Conservation (phyloP, 176 grass and related monocot species). For the Oryza officinalis region DNA sequence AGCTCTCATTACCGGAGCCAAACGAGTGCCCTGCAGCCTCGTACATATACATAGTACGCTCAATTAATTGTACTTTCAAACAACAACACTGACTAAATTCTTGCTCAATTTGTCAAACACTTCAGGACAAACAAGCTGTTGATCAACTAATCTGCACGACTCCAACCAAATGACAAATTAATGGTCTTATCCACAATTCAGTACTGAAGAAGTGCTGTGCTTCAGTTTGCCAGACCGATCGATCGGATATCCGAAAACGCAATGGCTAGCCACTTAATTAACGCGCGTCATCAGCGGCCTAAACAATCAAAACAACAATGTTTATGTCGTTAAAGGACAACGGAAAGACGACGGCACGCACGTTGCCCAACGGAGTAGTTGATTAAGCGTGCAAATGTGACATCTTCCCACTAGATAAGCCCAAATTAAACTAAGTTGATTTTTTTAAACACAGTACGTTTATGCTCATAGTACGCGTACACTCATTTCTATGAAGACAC, state of each 20-base stretch:
- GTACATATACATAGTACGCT: not conserved
- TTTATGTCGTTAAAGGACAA: not conserved
- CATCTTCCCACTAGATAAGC: not conserved
- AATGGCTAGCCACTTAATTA: not conserved
- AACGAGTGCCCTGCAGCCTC: too few species aligned
- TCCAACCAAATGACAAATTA: not conserved
- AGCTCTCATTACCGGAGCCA: not conserved
- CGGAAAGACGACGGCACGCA: not conserved
- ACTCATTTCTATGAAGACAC: too few species aligned
- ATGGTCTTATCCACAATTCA: not conserved
- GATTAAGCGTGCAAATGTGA: not conserved
- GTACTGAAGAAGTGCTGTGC: not conserved
- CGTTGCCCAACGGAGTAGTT: constrained; percentile 13
- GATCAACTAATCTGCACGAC: not conserved
- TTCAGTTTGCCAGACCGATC: not conserved
- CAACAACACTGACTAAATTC: not conserved
- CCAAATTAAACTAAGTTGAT: not conserved
- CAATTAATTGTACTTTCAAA: not conserved
- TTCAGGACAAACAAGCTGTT: not conserved
- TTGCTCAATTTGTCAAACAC: too few species aligned
- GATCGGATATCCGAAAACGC: not conserved
- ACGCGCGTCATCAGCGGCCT: not conserved
- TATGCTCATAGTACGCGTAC: too few species aligned
- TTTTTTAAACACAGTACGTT: too few species aligned
- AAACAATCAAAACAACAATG: not conserved